Base-by-base conservation (phyloP, 1,284 basidiomycete species). In the Fomitopsis schrenkii region DNA sequence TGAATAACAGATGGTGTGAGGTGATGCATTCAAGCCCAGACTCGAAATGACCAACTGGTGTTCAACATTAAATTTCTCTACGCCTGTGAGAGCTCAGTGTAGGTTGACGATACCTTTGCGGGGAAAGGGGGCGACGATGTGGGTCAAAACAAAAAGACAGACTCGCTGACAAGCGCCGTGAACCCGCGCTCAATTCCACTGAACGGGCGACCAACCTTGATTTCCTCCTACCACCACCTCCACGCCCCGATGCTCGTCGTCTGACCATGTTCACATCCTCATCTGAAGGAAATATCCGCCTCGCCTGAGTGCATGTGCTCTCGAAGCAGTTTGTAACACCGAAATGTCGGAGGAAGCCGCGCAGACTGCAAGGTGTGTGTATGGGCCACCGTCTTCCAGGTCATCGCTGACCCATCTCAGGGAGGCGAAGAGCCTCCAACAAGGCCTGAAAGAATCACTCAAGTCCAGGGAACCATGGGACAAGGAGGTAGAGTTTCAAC, bases 401-500 rank as follows among this genome's bases (percentile, higher is more conserved):
- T 46, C 17, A 17, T 10, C 45, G 58, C 62, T 65, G 41, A 66
- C 36, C 45, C 44, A 35, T 41, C 28, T 5, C 63, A 92, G 90
- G 70, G 89, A 92, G 77, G 87, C 89, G 66, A 89, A 86, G 71
- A 76, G 76, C 70, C 81, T 87, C 65, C 83, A 90, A 64, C 84
- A 87, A 71, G 79, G 78, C 50, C 74, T 92, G 62, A 91, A 91
- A 74, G 86, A 88, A 65, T 76, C 85, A 59, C 78, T 94, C 59
- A 89, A 87, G 72, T 80, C 77, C 56, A 84, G 83, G 63, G 86
- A 91, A 61, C 91, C 93, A 54, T 94, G 89, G 83, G 87, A 91
- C 64, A 89, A 81, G 71, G 91, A 95, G 63, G 86, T 94, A 53
- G 94, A 97, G 68, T 87, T 88, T 64, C 85, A 87, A 72, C 83